phyloP scores from a whole-genome alignment of 2,329 filamentous ascomycete genomes.

The Celoporthe dispersa region DNA sequence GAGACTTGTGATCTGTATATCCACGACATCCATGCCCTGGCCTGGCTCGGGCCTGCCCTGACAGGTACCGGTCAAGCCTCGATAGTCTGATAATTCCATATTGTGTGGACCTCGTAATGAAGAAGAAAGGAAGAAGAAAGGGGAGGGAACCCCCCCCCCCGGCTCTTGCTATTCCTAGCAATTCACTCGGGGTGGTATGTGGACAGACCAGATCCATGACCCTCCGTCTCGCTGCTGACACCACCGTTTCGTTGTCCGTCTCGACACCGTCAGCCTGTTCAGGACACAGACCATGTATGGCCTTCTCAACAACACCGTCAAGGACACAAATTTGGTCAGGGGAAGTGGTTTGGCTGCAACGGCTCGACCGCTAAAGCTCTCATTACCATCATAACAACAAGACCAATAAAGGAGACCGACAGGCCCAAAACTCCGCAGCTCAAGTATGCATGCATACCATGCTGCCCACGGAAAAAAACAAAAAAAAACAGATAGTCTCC shows the following conservation, averaged over 20 bases:
- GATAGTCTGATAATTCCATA: constrained; percentile 17
- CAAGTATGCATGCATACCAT: constrained; percentile 19
- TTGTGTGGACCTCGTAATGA: neutral
- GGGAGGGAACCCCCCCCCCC: no score
- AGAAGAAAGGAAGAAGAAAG: no score
- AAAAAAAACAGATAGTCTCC: neutral
- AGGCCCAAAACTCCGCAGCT: constrained; percentile 7
- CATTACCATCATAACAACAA: constrained; percentile 16
- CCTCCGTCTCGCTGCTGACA: neutral
- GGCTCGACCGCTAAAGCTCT: neutral
- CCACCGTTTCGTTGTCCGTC: constrained; percentile 3
- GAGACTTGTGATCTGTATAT: neutral
- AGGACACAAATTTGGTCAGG: neutral
- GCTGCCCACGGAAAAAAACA: neutral
- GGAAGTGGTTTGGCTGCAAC: neutral
- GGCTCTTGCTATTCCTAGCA: neutral
- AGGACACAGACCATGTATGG: neutral
- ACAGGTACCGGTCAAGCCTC: constrained; percentile 11
- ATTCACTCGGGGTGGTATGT: neutral
- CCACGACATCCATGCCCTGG: neutral
- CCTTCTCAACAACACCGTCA: neutral
- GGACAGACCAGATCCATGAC: neutral
- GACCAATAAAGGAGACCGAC: constrained; percentile 2
- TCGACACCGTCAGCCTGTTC: neutral
- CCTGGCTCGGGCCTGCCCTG: neutral